Evolutionary conservation across 352 stramenopile genomes (phyloP).

Genomic region (Elongisporangium anandrum): DNA sequence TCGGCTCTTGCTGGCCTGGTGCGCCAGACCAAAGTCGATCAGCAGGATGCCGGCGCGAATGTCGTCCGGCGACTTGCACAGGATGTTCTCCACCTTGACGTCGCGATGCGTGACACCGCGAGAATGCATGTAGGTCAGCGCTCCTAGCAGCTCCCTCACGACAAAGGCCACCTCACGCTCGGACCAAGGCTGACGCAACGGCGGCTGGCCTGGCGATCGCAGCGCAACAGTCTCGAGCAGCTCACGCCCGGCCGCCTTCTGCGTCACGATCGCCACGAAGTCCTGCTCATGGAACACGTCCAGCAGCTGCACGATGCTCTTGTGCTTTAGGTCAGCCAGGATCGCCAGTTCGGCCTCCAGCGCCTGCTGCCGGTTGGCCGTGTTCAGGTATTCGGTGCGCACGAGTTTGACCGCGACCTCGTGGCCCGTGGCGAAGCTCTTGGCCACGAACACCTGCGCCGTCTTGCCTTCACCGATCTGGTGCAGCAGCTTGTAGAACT

Average conservation of each 20-base stretch:
- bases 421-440: slow-evolving; percentile 22
- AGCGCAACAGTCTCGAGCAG: slow-evolving; percentile 57
- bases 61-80: slow-evolving; percentile 41
- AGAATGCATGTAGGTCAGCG: slow-evolving; percentile 66
- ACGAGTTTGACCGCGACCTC: slow-evolving; percentile 75
- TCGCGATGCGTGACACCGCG: slow-evolving; percentile 78
- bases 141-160: slow-evolving; percentile 59
- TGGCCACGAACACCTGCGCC: slow-evolving; percentile 57
- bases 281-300: slow-evolving; percentile 67
- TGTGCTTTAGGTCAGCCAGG: slow-evolving; percentile 52
- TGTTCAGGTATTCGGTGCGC: slow-evolving; percentile 62
- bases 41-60: slow-evolving; percentile 52
- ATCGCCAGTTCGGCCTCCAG: slow-evolving; percentile 59
- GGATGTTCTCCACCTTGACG: slow-evolving; percentile 83
- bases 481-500: slow-evolving; percentile 64
- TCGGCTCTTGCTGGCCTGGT: slow-evolving; percentile 11
- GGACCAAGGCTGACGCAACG: neutral
- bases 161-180: slow-evolving; percentile 65
- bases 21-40: slow-evolving; percentile 80
- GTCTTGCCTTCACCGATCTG: slow-evolving; percentile 80
- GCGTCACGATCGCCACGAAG: slow-evolving; percentile 65
- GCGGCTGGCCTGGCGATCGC: slow-evolving; percentile 2
- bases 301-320: slow-evolving; percentile 47
- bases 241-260: slow-evolving; percentile 57
- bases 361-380: slow-evolving; percentile 57